Evolutionary conservation across 139 green algal genomes (phyloP), one percentile per base, ranked within the genome.

Genomic region (Diplosphaera chodatii): DNA sequence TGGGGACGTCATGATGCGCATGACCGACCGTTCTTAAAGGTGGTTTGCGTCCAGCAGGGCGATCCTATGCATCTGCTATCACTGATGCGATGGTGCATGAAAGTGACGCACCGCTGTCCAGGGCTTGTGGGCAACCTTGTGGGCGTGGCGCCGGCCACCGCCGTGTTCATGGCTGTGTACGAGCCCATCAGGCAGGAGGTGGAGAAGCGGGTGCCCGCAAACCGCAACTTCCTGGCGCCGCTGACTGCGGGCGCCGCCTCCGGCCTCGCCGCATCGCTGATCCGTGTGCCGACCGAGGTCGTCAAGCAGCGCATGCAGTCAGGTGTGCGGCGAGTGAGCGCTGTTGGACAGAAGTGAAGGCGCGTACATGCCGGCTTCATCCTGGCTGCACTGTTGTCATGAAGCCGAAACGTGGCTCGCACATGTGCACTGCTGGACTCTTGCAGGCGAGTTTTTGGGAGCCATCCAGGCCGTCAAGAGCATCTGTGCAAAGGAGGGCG

Each of bases 271-370:
- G 91, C 94, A 4, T 97, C 89, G 28, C 63, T 97, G 23, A 83
- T 94, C 33, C 86, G 95, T 8, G 95, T 99, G 56, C 95, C 95
- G 18, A 99, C 95, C 8, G 95, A 99, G 84, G 95, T 98, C 23
- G 74, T 98, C 33, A 98, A 98, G 90, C 92, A 96, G 77, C 84
- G 93, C 55, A 88, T 98, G 84, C 93, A 98, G 82, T 93, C 90
- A 28, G 84, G 88, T 91, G 67, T 70, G 84, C 48, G 6, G 37
- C 6, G 37, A 48, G 37, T 48, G 10, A n/a, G n/a, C n/a, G n/a
- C n/a, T n/a, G n/a, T n/a, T 48, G 6, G 37, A 48, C 37, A 48
- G 8, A 10, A 48, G 37, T n/a, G n/a, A n/a, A n/a, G n/a, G n/a
- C n/a, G n/a, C n/a, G n/a, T n/a, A n/a, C n/a, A n/a, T n/a, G n/a